phyloP scores from a whole-genome alignment of 306 rosid genomes.

The Quercus glauca region DNA sequence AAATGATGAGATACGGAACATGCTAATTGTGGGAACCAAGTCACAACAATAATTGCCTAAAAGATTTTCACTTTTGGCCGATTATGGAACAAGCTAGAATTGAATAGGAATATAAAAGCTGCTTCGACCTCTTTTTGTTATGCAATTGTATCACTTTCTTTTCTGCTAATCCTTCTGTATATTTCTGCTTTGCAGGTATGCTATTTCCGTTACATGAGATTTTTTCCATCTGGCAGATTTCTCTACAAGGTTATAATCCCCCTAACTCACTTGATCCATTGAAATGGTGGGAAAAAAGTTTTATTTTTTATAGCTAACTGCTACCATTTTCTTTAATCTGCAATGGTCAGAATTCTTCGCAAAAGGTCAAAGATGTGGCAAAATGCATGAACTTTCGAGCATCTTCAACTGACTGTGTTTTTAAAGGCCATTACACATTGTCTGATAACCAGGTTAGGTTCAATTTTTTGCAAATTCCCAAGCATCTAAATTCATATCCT shows the following conservation, averaged over 20 bases:
- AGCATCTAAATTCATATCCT: background rate
- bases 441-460: slow-evolving; percentile 75
- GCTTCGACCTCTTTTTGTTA: background rate
- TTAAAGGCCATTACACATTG: slow-evolving; percentile 83
- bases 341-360: slow-evolving; percentile 76
- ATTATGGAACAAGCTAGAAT: background rate
- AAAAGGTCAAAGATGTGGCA: slow-evolving; percentile 76
- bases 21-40: too few relatives aligned
- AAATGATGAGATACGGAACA: too few relatives aligned
- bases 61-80: background rate
- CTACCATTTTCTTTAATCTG: slow-evolving; percentile 17
- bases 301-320: slow-evolving; percentile 22
- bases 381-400: slow-evolving; percentile 85
- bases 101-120: background rate
- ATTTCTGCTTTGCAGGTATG: slow-evolving; percentile 63
- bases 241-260: slow-evolving; percentile 71
- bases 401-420: slow-evolving; percentile 58
- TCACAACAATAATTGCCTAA: background rate
- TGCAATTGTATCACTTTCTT: background rate
- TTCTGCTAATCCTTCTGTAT: background rate
- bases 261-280: slow-evolving; percentile 8
- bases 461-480: slow-evolving; percentile 4
- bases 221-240: slow-evolving; percentile 83
- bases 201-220: slow-evolving; percentile 86
- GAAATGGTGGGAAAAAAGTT: background rate